These are phyloP conservation scores for Colletotrichum lini DNA, from an alignment of 2,329 filamentous ascomycete genomes.

Conservation along the genomic window DNA sequence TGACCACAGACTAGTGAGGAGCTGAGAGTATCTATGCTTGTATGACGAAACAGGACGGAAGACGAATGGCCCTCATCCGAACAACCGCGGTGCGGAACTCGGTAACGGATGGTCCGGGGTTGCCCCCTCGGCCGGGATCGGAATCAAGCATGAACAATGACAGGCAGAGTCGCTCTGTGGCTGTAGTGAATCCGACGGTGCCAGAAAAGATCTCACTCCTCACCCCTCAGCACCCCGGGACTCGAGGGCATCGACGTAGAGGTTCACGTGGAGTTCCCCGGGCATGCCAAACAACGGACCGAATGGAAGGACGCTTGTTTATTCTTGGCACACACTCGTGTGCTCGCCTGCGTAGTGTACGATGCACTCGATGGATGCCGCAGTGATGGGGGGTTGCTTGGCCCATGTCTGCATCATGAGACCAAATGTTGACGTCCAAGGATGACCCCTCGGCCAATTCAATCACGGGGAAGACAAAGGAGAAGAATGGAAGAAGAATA, in stretches of 20 bases:
- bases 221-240: neutral
- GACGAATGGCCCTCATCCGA: neutral
- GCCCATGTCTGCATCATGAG: slow-evolving; percentile 16
- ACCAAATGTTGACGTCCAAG: slow-evolving; percentile 2
- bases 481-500: too few species aligned
- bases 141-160: neutral
- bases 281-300: neutral
- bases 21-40: neutral
- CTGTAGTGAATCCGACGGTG: neutral
- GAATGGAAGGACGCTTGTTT: slow-evolving; percentile 1
- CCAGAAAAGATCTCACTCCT: neutral
- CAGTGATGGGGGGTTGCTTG: neutral
- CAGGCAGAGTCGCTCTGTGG: neutral
- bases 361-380: too few species aligned
- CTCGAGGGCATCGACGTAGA: neutral
- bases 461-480: neutral
- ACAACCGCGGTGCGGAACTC: neutral
- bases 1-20: too few species aligned
- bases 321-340: neutral
- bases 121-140: neutral
- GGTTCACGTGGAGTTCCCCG: neutral
- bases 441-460: neutral
- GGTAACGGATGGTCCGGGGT: neutral
- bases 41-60: neutral
- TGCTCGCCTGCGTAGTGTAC: too few species aligned